phyloP scores from a whole-genome alignment of 2,329 filamentous ascomycete genomes.

The Alternaria triticimaculans region DNA sequence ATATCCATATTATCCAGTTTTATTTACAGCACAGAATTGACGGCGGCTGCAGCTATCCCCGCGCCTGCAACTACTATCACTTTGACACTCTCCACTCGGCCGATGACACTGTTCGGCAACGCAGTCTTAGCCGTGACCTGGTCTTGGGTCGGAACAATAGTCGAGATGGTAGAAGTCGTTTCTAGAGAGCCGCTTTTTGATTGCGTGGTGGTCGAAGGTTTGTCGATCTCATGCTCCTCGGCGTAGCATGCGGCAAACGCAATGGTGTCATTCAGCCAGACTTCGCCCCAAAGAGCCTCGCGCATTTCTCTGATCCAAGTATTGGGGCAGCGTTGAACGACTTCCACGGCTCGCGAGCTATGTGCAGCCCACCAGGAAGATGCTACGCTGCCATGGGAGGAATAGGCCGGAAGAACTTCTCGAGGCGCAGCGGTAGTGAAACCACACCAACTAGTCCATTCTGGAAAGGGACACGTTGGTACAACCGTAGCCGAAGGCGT shows the following conservation, averaged over 20 bases:
- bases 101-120: too few species aligned
- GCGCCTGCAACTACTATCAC: too few species aligned
- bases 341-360: background rate
- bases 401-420: background rate
- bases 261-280: background rate
- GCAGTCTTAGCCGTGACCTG: too few species aligned
- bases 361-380: background rate
- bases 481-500: background rate
- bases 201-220: background rate
- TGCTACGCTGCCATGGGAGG: background rate
- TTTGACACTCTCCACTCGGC: too few species aligned
- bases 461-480: background rate
- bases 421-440: background rate
- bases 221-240: background rate
- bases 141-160: background rate
- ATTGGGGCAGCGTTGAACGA: background rate
- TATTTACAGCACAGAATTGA: too few species aligned
- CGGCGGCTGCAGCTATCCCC: too few species aligned
- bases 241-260: background rate
- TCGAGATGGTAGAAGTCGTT: background rate
- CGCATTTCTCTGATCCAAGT: background rate
- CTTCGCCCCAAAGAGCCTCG: background rate
- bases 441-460: background rate
- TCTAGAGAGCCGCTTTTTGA: background rate
- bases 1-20: too few species aligned